Evolutionary conservation across 2,329 filamentous ascomycete genomes (phyloP), one percentile per base, ranked within the genome.

Genomic region (Ophiostoma montium): DNA sequence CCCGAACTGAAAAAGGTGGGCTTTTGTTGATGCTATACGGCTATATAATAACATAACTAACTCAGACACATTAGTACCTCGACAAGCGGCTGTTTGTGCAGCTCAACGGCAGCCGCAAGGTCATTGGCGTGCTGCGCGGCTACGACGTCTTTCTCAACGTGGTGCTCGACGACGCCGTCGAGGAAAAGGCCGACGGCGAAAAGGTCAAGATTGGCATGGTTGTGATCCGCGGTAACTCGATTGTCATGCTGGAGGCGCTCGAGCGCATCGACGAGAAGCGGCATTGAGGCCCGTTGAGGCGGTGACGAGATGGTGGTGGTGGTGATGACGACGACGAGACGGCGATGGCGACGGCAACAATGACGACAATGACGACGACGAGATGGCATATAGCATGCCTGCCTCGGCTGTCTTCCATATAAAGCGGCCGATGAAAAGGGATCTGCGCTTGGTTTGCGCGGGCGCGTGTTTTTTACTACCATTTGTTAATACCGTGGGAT

Each of bases 141-240:
- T 98, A 96, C 67, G 92, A 98, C 80, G 92, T 95, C 54, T 98
- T 96, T 70, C 73, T 98, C 62, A 98, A 98, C 70, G 88, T 98
- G 62, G 92, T 98, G 39, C 78, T 98, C 21, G 94, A 98, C 65
- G 92, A 98, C 59, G 90, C 92, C 18, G 80, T 95, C 43, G 92
- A 98, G 66, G 89, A 95, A 72, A 95, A 94, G 67, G 75, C 84
- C 18, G 86, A 86, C 54, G 88, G 88, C 52, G 88, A 94, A 70
- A 95, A 95, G 69, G 80, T 85, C 57, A 78, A 81, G 59, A 75
- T 96, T 52, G 92, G 92, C 63, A 95, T 94, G 84, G 86, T 94
- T 53, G 90, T 95, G 56, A 95, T 98, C 61, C 86, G 94, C 58
- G 92, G 92, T 56, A 98, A 98, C 69, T 95, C 90, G 2, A 89